Conservation (phyloP, 1,139 yeast species). For the Geotrichum bryndzae region DNA sequence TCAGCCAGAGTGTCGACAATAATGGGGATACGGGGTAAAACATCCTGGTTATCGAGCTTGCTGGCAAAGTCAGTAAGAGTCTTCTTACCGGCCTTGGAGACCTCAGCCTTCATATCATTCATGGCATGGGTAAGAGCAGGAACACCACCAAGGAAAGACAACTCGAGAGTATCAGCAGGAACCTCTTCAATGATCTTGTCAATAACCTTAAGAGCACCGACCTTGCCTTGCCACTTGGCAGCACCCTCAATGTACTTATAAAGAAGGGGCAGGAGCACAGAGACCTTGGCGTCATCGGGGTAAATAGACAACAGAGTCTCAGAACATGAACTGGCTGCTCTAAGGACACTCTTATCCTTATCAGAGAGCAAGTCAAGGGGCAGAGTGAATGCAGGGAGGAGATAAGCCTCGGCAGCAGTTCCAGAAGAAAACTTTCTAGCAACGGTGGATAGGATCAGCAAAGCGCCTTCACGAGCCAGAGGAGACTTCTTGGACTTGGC, state of each 20-base stretch:
- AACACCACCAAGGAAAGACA: conserved; percentile 68
- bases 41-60: conserved; percentile 86
- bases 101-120: conserved; percentile 94
- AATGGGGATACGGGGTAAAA: conserved; percentile 76
- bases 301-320: conserved; percentile 63
- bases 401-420: conserved; percentile 64
- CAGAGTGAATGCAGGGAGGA: conserved; percentile 50
- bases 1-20: conserved; percentile 86
- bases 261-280: conserved; percentile 58
- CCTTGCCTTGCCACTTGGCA: conserved; percentile 90
- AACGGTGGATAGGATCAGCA: conserved; percentile 61
- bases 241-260: conserved; percentile 64
- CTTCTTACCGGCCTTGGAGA: conserved; percentile 76
- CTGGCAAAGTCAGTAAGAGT: conserved; percentile 67
- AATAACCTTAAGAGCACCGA: conserved; percentile 67
- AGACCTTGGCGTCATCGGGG: conserved; percentile 75
- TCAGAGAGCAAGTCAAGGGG: conserved; percentile 68
- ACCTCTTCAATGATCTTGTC: conserved; percentile 73
- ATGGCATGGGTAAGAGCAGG: conserved; percentile 85
- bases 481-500: conserved; percentile 69
- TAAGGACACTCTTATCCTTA: conserved; percentile 77
- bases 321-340: conserved; percentile 57
- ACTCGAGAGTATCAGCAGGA: conserved; percentile 80
- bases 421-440: conserved; percentile 55
- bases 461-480: conserved; percentile 68